A percentile compares a stretch with the other conserved stretches of the same genome.
These are phyloP conservation scores for Hyphopichia burtonii DNA, from an alignment of 1,139 yeast species.

Conservation along the genomic window DNA sequence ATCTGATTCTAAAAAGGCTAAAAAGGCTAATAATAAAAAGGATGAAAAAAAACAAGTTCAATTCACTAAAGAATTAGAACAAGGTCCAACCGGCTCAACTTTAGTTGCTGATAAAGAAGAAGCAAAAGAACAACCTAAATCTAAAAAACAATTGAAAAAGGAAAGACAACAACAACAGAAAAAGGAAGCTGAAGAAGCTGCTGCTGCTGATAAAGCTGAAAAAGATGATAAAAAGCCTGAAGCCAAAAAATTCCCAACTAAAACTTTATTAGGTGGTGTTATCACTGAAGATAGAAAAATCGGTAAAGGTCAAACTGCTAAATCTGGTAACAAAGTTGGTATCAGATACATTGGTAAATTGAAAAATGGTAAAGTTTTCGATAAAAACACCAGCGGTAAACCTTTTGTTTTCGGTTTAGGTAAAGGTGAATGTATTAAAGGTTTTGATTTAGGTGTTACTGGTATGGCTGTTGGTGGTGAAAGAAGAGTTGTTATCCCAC, in stretches of 20 bases:
- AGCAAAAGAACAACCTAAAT: slow-evolving; percentile 17
- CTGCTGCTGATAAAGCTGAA: slow-evolving; percentile 13
- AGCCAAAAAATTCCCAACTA: slow-evolving; percentile 54
- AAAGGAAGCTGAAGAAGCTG: slow-evolving; percentile 12
- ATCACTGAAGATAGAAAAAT: slow-evolving; percentile 86
- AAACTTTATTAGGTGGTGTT: slow-evolving; percentile 90
- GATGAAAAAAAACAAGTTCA: slow-evolving; percentile 70
- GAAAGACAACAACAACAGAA: slow-evolving; percentile 11
- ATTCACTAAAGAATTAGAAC: slow-evolving; percentile 87
- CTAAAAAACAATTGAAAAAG: slow-evolving; percentile 17
- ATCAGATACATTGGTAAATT: slow-evolving; percentile 98
- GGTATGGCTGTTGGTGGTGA: slow-evolving; percentile 99
- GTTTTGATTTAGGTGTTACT: slow-evolving; percentile 97
- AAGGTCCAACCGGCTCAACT: slow-evolving; percentile 76
- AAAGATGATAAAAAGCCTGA: slow-evolving; percentile 27
- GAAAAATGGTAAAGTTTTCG: slow-evolving; percentile 93
- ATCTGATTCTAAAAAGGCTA: slow-evolving; percentile 30
- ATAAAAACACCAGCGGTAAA: slow-evolving; percentile 95
- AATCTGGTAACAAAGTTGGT: slow-evolving; percentile 87
- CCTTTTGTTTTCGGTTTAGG: slow-evolving; percentile 92
- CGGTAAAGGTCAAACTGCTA: slow-evolving; percentile 88
- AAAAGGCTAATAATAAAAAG: slow-evolving; percentile 45
- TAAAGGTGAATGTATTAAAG: slow-evolving; percentile 97
- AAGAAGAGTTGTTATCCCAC: slow-evolving; percentile 95
- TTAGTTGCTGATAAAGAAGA: slow-evolving; percentile 30